Evolutionary conservation across 352 stramenopile species (phyloP).

Genomic region (Phytophthora citrophthora): DNA sequence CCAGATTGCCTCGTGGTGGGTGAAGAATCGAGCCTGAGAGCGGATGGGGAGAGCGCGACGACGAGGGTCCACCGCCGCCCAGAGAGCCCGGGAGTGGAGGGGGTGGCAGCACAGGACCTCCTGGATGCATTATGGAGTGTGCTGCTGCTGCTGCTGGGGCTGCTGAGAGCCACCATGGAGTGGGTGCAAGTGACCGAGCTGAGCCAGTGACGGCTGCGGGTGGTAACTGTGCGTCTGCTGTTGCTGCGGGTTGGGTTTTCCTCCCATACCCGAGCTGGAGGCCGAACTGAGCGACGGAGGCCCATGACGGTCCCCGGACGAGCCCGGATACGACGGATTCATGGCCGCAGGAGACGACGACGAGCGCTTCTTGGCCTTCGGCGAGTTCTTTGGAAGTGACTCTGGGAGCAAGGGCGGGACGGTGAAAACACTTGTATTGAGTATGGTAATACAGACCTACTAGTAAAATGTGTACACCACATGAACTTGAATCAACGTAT

Average conservation of each 20-base stretch:
- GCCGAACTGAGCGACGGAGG: conserved; percentile 45
- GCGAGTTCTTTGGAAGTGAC: conserved; percentile 26
- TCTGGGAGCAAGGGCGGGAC: conserved; percentile 9
- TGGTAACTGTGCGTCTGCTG: conserved; percentile 66
- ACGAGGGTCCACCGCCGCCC: conserved; percentile 42
- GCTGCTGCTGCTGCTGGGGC: conserved; percentile 27
- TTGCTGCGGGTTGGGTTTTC: conserved; percentile 35
- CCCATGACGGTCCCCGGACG: conserved; percentile 71
- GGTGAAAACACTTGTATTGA: not conserved
- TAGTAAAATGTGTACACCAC: not conserved
- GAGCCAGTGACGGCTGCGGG: conserved; percentile 66
- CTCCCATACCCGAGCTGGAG: conserved; percentile 38
- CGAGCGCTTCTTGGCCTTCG: conserved; percentile 20
- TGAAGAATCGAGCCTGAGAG: conserved; percentile 76
- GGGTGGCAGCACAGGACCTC: conserved; percentile 64
- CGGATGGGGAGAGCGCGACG: conserved; percentile 69
- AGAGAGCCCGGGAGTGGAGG: conserved; percentile 66
- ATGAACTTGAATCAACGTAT: not conserved
- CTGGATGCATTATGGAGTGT: conserved; percentile 62
- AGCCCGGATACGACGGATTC: conserved; percentile 82
- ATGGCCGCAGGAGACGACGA: conserved; percentile 34
- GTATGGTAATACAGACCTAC: conserved; percentile 3
- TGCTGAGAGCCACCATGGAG: conserved; percentile 65
- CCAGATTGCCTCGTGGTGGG: conserved; percentile 53
- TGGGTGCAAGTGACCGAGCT: conserved; percentile 74